These are phyloP conservation scores for Blastocystis sp. DNA, from an alignment of 352 stramenopile genomes.

Conservation along the genomic window DNA sequence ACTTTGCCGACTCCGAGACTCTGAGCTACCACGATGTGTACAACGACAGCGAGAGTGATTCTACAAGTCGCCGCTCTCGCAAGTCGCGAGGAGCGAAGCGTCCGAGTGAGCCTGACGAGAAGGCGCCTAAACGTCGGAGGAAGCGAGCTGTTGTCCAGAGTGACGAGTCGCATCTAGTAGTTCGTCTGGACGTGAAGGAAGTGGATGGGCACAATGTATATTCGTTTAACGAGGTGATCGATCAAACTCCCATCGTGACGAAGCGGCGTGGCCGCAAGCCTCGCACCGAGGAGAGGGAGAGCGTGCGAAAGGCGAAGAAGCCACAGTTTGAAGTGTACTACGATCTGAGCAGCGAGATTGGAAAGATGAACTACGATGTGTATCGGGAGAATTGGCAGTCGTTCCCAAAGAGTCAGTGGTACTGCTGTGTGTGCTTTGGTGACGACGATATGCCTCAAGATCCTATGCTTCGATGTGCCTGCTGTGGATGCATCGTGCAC, in stretches of 20 bases:
- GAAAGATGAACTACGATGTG: constrained; percentile 19
- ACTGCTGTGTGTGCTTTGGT: constrained; percentile 43
- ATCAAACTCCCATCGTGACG: neutral
- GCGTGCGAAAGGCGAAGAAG: neutral
- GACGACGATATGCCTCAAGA: neutral
- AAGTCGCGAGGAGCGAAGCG: neutral
- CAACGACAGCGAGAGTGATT: constrained; percentile 15
- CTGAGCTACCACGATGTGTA: neutral
- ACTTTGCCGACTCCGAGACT: constrained; percentile 1
- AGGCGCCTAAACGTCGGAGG: neutral
- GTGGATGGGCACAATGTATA: neutral
- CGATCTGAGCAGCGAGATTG: constrained; percentile 52
- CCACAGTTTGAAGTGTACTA: constrained; percentile 29
- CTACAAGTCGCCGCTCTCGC: neutral
- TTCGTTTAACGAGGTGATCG: neutral
- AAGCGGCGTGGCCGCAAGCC: constrained; percentile 37
- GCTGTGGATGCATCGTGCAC: constrained; percentile 29
- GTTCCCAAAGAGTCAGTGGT: neutral
- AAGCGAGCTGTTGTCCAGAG: neutral
- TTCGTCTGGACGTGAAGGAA: neutral
- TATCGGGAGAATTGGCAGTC: neutral
- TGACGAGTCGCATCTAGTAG: neutral
- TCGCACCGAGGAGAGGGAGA: neutral
- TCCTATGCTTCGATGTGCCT: neutral
- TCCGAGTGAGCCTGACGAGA: constrained; percentile 5